Base-by-base conservation (phyloP, 352 stramenopile genomes). In the Globisporangium splendens region DNA sequence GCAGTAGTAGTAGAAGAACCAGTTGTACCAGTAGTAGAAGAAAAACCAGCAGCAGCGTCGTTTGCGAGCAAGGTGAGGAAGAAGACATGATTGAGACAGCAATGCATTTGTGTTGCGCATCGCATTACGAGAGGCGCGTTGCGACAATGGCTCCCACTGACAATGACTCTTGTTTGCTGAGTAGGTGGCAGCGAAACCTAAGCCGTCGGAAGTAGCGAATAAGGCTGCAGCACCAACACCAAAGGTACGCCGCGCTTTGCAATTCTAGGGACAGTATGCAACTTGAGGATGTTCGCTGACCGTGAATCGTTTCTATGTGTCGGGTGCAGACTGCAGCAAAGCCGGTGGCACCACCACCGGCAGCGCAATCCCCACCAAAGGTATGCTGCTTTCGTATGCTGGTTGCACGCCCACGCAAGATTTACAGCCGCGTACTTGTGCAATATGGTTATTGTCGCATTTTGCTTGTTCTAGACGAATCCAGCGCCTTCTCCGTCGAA, bases 21-120 rank as follows among this genome's bases (percentile, higher is more conserved):
- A 66, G 24, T 41, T 59, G 20, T 58, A 66, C 33, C 62, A 48
- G 31, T 46, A 60, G 35, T 44, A 31, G 57, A 15, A 66, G 28
- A 59, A 63, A 38, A 55, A 61, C 13, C 54, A 50, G n/a, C 20
- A 10, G 15, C 57, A 14, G n/a, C 56, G 1, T 17, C 58, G 28
- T 35, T 35, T 35, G 28, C 39, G 39, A 18, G 13, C 39, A 44
- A 44, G 39, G 39, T 44, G 39, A 44, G 39, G 5, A 10, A 11
- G 28, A 10, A 35, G 28, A 35, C 3, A 10, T 8, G 10, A 8
- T 11, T 4, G 5, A n/a, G 39, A 44, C 39, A 44, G 17, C 39
- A 4, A 44, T 35, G 28, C 28, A 35, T 1, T 10, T 11, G 7
- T 35, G 28, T 8, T 11, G 28, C 28, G 28, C 28, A 10, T 35